Evolutionary conservation across 2,329 filamentous ascomycete genomes (phyloP), one percentile per base, ranked within the genome.

Genomic region (Chrysoporthe deuterocubensis): DNA sequence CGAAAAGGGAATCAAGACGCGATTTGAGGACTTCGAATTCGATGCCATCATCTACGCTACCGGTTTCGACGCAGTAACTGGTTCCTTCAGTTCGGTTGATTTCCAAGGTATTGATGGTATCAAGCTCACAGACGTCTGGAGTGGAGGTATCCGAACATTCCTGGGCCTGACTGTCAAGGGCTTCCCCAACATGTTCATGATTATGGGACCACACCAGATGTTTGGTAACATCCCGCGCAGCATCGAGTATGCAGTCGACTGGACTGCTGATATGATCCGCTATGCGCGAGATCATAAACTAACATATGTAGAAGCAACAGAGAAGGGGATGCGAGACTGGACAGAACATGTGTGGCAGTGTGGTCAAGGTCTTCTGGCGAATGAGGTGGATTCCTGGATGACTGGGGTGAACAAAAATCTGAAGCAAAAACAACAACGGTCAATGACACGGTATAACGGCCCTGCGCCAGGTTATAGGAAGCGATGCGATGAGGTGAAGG

Each of bases 381-480:
- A 82, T 67, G 79, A 84, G 69, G 81, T 85, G 0, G 83, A 86
- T 69, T 81, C 79, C 1, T 87, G 84, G 84, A 85, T 86, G 83
- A 86, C 83, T 1, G 84, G 84, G 0, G 81, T 86, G 1, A 86
- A 86, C 70, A 83, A 78, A 70, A 85, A 86, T 67, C 72, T 85
- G 50, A 75, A 76, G 18, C 75, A 79, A 48, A 84, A 84, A 75
- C 77, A 81, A 71, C 80, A 78, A 69, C 76, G 83, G 58, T 81
- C 76, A 9, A 77, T 86, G 70, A 80, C 80, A 3, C 75, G 83
- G 58, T 86, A 85, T 67, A 78, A 78, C 42, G 83, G 83, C 0
- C 76, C 79, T 4, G 82, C 80, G 0, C 76, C 78, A 0, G 82
- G 79, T 1, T 86, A 81, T 70, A 74, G 82, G 62, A 76, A 74